Evolutionary conservation across 352 stramenopile species (phyloP).

Genomic region (Phytophthora tentaculata): DNA sequence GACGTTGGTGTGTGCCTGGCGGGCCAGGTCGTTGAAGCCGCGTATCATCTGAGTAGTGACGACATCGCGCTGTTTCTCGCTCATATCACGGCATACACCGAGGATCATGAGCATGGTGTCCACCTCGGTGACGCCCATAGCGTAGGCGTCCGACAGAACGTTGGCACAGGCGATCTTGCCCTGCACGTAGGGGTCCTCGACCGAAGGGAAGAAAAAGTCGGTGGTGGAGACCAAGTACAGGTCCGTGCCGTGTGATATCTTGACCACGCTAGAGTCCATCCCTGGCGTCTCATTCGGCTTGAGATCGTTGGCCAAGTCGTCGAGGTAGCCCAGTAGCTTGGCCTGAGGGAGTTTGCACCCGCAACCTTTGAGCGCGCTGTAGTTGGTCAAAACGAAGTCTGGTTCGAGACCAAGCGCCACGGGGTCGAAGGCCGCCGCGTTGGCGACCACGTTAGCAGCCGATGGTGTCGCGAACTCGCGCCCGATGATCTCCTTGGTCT

Average conservation of each 20-base stretch:
- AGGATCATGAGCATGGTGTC: slow-evolving; percentile 97
- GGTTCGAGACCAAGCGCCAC: slow-evolving; percentile 64
- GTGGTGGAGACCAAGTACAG: slow-evolving; percentile 94
- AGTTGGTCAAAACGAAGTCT: slow-evolving; percentile 86
- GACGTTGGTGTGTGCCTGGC: slow-evolving; percentile 90
- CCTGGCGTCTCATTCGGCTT: slow-evolving; percentile 92
- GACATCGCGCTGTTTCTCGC: slow-evolving; percentile 89
- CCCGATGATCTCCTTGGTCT: slow-evolving; percentile 66
- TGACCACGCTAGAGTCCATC: slow-evolving; percentile 92
- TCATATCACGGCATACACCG: slow-evolving; percentile 93
- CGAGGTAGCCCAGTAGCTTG: slow-evolving; percentile 93
- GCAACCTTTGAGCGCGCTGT: slow-evolving; percentile 94
- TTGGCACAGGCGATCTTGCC: slow-evolving; percentile 95
- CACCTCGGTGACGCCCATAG: slow-evolving; percentile 93
- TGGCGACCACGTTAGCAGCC: neutral
- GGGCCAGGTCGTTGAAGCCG: slow-evolving; percentile 92
- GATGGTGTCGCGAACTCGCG: slow-evolving; percentile 53
- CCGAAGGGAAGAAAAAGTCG: slow-evolving; percentile 96
- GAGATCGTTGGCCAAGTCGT: slow-evolving; percentile 88
- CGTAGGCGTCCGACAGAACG: slow-evolving; percentile 95
- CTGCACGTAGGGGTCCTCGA: slow-evolving; percentile 94
- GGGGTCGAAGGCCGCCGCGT: slow-evolving; percentile 55
- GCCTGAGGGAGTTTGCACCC: slow-evolving; percentile 95
- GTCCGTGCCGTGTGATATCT: slow-evolving; percentile 82
- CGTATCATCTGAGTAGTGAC: slow-evolving; percentile 95